phyloP scores from a whole-genome alignment of 257 asterid genomes.

The Fraxinus americana region DNA sequence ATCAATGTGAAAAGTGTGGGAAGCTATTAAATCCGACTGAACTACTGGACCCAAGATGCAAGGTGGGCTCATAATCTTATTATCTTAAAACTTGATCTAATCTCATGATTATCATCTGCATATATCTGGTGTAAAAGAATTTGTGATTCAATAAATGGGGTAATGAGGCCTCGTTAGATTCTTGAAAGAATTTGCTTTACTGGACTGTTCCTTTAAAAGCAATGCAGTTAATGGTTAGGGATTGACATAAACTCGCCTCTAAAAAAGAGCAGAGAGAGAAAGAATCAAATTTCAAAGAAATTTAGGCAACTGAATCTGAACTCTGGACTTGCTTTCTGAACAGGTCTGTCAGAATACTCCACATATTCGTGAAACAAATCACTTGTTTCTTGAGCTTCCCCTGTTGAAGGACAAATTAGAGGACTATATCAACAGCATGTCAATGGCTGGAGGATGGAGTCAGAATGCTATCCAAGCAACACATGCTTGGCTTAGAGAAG shows the following conservation, averaged over 20 bases:
- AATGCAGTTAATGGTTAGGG: not conserved
- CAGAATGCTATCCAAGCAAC: not conserved
- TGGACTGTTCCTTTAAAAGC: not conserved
- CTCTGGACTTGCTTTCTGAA: conserved; percentile 23
- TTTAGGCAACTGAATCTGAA: conserved; percentile 7
- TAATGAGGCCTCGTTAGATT: not conserved
- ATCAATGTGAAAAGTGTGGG: conserved; percentile 48
- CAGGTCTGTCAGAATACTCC: conserved; percentile 76
- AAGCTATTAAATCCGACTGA: conserved; percentile 71
- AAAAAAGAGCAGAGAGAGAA: not conserved
- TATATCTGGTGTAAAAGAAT: too few species aligned
- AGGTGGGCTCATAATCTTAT: conserved; percentile 46
- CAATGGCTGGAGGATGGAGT: not conserved
- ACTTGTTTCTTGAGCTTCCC: conserved; percentile 92
- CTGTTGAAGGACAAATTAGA: conserved; percentile 68
- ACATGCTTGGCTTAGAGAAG: conserved; percentile 40
- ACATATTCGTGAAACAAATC: conserved; percentile 67
- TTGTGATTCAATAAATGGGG: not conserved
- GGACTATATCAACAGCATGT: conserved; percentile 93
- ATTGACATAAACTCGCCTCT: conserved; percentile 1
- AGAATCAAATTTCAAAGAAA: conserved; percentile 12
- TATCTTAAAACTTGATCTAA: not conserved
- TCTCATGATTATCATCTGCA: too few species aligned
- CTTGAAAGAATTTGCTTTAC: conserved; percentile 2
- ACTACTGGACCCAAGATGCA: conserved; percentile 81